Evolutionary conservation across 1,284 basidiomycete species (phyloP), one percentile per base, ranked within the genome.

Genomic region (Thelephora terrestris): DNA sequence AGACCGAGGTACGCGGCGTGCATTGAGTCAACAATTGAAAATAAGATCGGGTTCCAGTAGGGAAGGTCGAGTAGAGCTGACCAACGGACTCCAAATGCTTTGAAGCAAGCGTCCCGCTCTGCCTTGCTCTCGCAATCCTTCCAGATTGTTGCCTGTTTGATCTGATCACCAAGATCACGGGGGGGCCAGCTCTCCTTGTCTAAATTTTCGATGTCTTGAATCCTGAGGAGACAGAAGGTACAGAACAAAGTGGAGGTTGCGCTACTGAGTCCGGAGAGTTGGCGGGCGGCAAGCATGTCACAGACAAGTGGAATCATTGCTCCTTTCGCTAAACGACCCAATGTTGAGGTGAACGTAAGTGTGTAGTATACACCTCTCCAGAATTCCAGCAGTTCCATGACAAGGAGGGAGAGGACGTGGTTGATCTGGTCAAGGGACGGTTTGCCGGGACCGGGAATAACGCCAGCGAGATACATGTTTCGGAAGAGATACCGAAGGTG

Each of bases 41-140:
- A 61, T 14, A 44, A 40, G 2, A 61, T 54, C 1, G 64, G 69
- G 52, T 71, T 61, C 65, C 64, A 71, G 47, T 71, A 72, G 0
- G 57, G 56, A 2, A 72, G 59, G 7, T 52, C 45, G 49, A 64
- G 61, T 1, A 74, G 55, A 39, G 61, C 57, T 2, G 65, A 64
- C 64, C 64, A 71, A 0, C 61, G 57, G 3, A 71, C 52, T 0
- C 67, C 63, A 42, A 62, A 21, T 10, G 50, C 21, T 32, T 60
- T 51, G 43, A 62, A 61, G 9, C 64, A 45, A 7, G 25, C 34
- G 4, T 61, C 47, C 17, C 56, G 53, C 18, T 54, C 53, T 27
- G 55, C 46, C 1, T 55, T 60, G 5, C 24, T 6, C 1, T 62
- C 61, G 27, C 5, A 27, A 45, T 65, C 51, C 24, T 51, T 47